Evolutionary conservation across 1,284 basidiomycete species (phyloP).

Genomic region (Thelephora terrestris): DNA sequence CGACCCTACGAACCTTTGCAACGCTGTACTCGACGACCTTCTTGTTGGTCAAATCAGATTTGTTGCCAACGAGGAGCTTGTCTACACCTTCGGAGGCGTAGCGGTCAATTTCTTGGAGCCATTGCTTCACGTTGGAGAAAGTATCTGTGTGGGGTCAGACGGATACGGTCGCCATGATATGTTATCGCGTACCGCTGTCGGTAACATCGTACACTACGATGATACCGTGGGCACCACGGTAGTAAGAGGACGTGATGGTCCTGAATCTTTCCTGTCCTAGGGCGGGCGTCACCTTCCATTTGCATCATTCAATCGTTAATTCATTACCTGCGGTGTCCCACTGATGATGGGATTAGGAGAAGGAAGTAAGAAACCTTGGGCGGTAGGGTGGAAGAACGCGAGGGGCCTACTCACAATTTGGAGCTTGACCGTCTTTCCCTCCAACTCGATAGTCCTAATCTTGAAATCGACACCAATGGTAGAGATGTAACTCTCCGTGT

Average conservation of each 20-base stretch:
- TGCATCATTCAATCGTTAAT: constrained; percentile 2
- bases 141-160: constrained; percentile 51
- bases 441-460: constrained; percentile 98
- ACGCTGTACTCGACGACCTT: constrained; percentile 98
- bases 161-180: neutral
- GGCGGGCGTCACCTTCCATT: constrained; percentile 5
- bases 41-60: constrained; percentile 95
- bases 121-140: constrained; percentile 98
- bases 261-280: constrained; percentile 93
- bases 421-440: constrained; percentile 99
- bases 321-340: constrained; percentile 88
- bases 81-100: constrained; percentile 99
- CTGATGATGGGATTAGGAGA: constrained; percentile 20
- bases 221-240: constrained; percentile 93
- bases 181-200: constrained; percentile 68
- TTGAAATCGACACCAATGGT: constrained; percentile 99
- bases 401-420: constrained; percentile 80
- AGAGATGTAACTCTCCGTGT: constrained; percentile 98
- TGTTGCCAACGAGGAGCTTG: constrained; percentile 97
- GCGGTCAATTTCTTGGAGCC: constrained; percentile 98
- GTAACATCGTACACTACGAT: constrained; percentile 99
- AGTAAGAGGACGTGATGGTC: constrained; percentile 96
- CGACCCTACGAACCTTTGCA: constrained; percentile 65
- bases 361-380: neutral
- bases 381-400: neutral